Conservation (phyloP, 495 filamentous ascomycete species). For the Friedmanniomyces endolithicus region DNA sequence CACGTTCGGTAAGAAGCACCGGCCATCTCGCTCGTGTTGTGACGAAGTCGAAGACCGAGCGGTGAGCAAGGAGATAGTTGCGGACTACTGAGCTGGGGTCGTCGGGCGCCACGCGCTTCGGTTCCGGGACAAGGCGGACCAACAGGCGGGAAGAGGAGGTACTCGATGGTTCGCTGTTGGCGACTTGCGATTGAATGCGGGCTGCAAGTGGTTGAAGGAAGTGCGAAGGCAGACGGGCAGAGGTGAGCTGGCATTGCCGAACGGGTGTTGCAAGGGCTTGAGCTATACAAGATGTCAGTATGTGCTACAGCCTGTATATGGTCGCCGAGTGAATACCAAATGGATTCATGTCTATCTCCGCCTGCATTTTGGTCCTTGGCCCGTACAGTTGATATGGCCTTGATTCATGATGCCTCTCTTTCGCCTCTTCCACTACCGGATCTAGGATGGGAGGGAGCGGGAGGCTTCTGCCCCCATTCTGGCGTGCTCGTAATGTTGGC, state of each 20-base stretch:
- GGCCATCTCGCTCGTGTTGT: slow-evolving; percentile 12
- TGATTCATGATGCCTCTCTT: slow-evolving; percentile 43
- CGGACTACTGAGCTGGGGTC: neutral
- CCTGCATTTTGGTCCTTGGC: slow-evolving; percentile 35
- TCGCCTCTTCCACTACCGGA: slow-evolving; percentile 11
- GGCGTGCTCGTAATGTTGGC: slow-evolving; percentile 5
- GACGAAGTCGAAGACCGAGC: slow-evolving; percentile 4
- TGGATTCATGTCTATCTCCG: slow-evolving; percentile 43
- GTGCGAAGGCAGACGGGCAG: slow-evolving; percentile 42
- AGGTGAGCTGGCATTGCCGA: slow-evolving; percentile 50
- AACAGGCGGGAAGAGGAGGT: neutral
- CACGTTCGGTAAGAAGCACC: slow-evolving; percentile 26
- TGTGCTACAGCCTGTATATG: slow-evolving; percentile 12
- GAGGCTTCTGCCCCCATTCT: slow-evolving; percentile 15
- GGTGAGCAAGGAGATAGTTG: slow-evolving; percentile 3
- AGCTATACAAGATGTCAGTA: slow-evolving; percentile 28
- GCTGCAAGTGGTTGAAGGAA: slow-evolving; percentile 54
- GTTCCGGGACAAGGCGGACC: neutral
- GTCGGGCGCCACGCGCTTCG: neutral
- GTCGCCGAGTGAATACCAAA: slow-evolving; percentile 38
- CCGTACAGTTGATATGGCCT: slow-evolving; percentile 2
- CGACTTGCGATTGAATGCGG: slow-evolving; percentile 30
- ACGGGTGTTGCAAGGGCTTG: slow-evolving; percentile 53
- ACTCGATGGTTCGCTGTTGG: neutral
- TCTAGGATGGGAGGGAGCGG: slow-evolving; percentile 26